Percentiles rank a stretch among this genome's conserved stretches.
These are phyloP conservation scores for Xerocomellus amylosporus DNA, from an alignment of 768 basidiomycete species.

Conservation along the genomic window DNA sequence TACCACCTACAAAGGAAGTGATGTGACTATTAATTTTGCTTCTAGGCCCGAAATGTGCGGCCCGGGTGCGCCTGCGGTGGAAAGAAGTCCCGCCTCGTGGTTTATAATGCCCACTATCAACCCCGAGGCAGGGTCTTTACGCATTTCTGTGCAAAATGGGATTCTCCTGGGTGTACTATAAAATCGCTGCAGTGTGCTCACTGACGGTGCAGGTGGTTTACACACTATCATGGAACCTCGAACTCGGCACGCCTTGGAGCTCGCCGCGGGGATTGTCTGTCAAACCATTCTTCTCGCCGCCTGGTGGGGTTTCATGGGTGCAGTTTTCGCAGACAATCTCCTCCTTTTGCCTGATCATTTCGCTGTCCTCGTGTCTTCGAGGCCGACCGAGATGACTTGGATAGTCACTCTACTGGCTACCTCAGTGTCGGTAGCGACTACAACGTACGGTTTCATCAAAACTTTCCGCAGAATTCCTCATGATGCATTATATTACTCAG, in stretches of 20 bases:
- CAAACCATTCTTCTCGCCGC: slow-evolving; percentile 1
- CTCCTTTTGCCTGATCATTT: neutral
- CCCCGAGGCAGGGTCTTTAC: too few relatives aligned
- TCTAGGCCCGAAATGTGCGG: too few relatives aligned
- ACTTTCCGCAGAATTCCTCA: neutral
- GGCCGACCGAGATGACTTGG: neutral
- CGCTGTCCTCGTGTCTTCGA: neutral
- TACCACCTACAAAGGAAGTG: too few relatives aligned
- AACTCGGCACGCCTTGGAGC: neutral
- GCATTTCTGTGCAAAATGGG: too few relatives aligned
- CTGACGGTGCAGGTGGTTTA: too few relatives aligned
- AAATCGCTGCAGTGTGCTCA: neutral
- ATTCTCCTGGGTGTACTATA: neutral
- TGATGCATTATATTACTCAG: neutral
- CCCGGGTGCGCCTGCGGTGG: too few relatives aligned
- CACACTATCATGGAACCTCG: neutral
- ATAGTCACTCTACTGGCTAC: neutral
- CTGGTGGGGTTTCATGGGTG: neutral
- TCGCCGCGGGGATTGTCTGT: neutral
- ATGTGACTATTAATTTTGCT: too few relatives aligned
- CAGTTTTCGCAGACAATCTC: neutral
- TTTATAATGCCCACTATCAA: too few relatives aligned
- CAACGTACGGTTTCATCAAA: neutral
- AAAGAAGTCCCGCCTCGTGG: too few relatives aligned
- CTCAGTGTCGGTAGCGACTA: neutral